These are phyloP conservation scores for Grigorovia jiainica DNA, from an alignment of 805 yeast genomes.

Conservation along the genomic window DNA sequence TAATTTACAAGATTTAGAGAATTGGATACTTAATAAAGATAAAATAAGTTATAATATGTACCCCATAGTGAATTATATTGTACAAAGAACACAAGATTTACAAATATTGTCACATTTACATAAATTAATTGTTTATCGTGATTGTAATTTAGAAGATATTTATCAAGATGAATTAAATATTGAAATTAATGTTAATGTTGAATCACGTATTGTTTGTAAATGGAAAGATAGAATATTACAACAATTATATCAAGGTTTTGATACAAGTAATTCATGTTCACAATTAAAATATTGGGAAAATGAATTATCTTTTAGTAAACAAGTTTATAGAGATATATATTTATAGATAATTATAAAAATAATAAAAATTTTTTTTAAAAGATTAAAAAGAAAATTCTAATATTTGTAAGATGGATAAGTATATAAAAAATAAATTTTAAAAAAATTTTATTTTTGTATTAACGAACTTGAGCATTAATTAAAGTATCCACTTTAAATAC, in stretches of 20 bases:
- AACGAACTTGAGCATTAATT: constrained; percentile 73
- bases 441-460: constrained; percentile 12
- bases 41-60: constrained; percentile 10
- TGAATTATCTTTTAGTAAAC: constrained; percentile 16
- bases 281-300: constrained; percentile 22
- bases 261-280: constrained; percentile 15
- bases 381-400: not conserved
- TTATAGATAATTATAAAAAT: not conserved
- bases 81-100: constrained; percentile 8
- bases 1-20: constrained; percentile 6
- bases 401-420: not conserved
- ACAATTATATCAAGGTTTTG: constrained; percentile 17
- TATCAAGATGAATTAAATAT: constrained; percentile 14
- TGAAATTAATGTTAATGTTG: constrained; percentile 14
- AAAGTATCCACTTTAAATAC: constrained; percentile 63
- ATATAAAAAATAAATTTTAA: too few species aligned
- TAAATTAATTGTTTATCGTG: constrained; percentile 9
- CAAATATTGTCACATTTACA: constrained; percentile 16
- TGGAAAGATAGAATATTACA: constrained; percentile 21
- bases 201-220: constrained; percentile 15
- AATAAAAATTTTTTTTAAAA: not conserved
- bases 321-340: constrained; percentile 17
- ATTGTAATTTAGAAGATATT: constrained; percentile 7
- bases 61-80: constrained; percentile 14
- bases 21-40: constrained; percentile 13